Evolutionary conservation across 2,329 filamentous ascomycete species (phyloP).

Genomic region (Nemania sp.): DNA sequence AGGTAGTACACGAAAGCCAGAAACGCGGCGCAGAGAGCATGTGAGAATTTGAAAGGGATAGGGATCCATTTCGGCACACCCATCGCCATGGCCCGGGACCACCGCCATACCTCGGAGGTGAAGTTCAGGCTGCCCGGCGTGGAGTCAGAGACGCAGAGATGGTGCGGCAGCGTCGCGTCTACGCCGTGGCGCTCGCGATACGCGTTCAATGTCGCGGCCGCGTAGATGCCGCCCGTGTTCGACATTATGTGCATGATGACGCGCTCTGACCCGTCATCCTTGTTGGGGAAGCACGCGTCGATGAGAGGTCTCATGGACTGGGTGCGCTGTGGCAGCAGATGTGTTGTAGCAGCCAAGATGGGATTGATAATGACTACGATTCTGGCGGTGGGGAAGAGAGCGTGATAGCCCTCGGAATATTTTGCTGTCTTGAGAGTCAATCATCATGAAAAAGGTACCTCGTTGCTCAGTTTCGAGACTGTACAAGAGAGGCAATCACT

Average conservation of each 20-base stretch:
- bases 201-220: slow-evolving; percentile 52
- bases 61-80: slow-evolving; percentile 52
- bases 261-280: slow-evolving; percentile 34
- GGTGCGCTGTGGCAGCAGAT: slow-evolving; percentile 48
- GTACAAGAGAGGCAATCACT: background rate
- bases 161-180: slow-evolving; percentile 48
- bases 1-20: slow-evolving; percentile 44
- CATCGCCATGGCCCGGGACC: slow-evolving; percentile 57
- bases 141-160: slow-evolving; percentile 55
- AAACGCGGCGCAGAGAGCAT: slow-evolving; percentile 50
- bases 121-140: slow-evolving; percentile 54
- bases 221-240: slow-evolving; percentile 60
- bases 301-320: slow-evolving; percentile 51
- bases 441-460: background rate
- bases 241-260: slow-evolving; percentile 60
- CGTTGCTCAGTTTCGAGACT: background rate
- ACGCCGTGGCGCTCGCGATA: slow-evolving; percentile 44
- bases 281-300: slow-evolving; percentile 42
- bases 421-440: slow-evolving; percentile 35
- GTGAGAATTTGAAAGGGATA: slow-evolving; percentile 53
- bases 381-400: slow-evolving; percentile 53
- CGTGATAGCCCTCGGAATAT: slow-evolving; percentile 56
- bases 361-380: slow-evolving; percentile 56
- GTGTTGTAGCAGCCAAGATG: slow-evolving; percentile 51
- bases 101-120: slow-evolving; percentile 49